Conservation (phyloP, 2,329 filamentous ascomycete species). For the Catunica adiposa region DNA sequence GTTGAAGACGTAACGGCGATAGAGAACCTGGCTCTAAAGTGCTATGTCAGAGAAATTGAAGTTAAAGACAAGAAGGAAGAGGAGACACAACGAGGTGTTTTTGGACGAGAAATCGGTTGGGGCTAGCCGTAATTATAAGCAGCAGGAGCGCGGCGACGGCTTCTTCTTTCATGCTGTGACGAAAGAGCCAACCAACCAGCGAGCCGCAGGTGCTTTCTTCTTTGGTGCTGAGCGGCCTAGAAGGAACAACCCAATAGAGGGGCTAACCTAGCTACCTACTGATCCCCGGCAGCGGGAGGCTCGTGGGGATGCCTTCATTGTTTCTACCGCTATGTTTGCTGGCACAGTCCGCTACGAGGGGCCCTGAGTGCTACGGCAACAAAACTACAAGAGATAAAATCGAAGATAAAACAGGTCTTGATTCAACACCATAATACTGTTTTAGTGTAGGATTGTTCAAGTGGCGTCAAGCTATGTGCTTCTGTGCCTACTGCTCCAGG, state of each 20-base stretch:
- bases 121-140: constrained; percentile 10
- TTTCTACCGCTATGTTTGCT: background rate
- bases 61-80: constrained; percentile 3
- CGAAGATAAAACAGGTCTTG: no score
- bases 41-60: constrained; percentile 9
- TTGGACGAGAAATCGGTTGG: constrained; percentile 8
- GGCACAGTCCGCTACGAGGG: no score
- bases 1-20: constrained; percentile 5
- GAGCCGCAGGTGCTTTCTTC: background rate
- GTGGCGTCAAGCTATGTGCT: background rate
- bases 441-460: background rate
- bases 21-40: constrained; percentile 12
- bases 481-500: constrained; percentile 4
- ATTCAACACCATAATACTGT: no score
- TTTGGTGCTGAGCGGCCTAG: background rate
- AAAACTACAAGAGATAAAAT: no score
- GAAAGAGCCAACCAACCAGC: background rate
- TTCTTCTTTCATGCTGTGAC: background rate
- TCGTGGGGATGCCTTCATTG: background rate
- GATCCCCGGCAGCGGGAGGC: background rate
- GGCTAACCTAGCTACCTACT: background rate
- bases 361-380: no score
- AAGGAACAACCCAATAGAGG: background rate
- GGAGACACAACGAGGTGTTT: constrained; percentile 6
- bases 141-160: constrained; percentile 4